These are phyloP conservation scores for Pestalotiopsis sp. DNA, from an alignment of 2,329 filamentous ascomycete species.

Conservation along the genomic window DNA sequence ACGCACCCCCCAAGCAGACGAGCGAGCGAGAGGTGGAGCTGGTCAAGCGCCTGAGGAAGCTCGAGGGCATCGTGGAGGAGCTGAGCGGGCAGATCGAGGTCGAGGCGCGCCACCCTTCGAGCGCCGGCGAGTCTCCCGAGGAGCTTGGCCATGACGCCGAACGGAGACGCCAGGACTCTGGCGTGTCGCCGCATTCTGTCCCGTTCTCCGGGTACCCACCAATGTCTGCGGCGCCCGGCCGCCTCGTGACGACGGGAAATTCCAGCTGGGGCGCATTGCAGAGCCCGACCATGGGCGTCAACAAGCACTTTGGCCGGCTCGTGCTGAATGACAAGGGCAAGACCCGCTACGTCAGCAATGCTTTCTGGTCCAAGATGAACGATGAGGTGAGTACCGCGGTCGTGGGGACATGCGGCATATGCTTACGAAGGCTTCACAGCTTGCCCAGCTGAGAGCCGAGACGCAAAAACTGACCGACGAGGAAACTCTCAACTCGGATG, in stretches of 20 bases:
- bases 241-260: conserved; percentile 4
- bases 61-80: conserved; percentile 77
- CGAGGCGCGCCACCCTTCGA: conserved; percentile 43
- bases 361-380: conserved; percentile 75
- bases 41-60: conserved; percentile 70
- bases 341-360: conserved; percentile 75
- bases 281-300: conserved; percentile 37
- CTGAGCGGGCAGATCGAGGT: conserved; percentile 66
- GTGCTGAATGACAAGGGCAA: conserved; percentile 71
- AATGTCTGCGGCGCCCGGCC: background rate
- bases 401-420: background rate
- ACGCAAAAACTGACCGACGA: conserved; percentile 52
- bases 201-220: background rate
- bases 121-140: conserved; percentile 42
- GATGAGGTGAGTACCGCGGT: conserved; percentile 61
- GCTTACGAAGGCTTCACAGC: conserved; percentile 26
- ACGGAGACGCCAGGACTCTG: conserved; percentile 7
- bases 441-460: conserved; percentile 51
- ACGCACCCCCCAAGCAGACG: conserved; percentile 60
- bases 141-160: conserved; percentile 26
- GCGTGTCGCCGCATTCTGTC: conserved; percentile 20
- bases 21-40: conserved; percentile 69
- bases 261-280: conserved; percentile 16
- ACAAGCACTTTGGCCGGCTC: conserved; percentile 66
- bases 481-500: conserved; percentile 61